Conservation (phyloP, 2,329 filamentous ascomycete species). For the Sporothrix schenckii region DNA sequence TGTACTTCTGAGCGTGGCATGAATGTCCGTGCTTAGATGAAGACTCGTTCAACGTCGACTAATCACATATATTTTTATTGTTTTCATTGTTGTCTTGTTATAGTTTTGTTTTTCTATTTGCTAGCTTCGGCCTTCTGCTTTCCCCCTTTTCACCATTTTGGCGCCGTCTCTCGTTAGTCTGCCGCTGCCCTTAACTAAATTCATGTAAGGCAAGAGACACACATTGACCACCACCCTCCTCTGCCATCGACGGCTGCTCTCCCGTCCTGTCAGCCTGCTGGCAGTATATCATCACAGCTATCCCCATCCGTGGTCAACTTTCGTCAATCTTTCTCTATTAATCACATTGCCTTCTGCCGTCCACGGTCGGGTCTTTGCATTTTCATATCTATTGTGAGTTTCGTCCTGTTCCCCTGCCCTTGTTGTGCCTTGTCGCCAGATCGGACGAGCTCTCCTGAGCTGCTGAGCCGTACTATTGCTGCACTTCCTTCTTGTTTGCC, state of each 20-base stretch:
- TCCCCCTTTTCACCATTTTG: slow-evolving; percentile 9
- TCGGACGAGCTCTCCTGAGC: not conserved
- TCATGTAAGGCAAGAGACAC: slow-evolving; percentile 19
- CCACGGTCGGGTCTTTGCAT: not conserved
- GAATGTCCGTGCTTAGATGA: not conserved
- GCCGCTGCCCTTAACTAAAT: slow-evolving; percentile 4
- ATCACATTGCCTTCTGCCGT: not conserved
- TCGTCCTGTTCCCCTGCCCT: not conserved
- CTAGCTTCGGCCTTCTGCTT: not conserved
- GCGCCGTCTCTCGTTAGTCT: slow-evolving; percentile 12
- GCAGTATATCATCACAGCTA: slow-evolving; percentile 31
- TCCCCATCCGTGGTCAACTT: not conserved
- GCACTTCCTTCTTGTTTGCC: not conserved
- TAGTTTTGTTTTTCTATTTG: not conserved
- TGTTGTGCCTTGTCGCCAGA: not conserved
- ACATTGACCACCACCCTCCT: slow-evolving; percentile 2
- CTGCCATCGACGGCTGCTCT: not conserved
- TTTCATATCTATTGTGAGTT: slow-evolving; percentile 13
- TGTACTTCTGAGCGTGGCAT: slow-evolving; percentile 8
- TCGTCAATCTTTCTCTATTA: not conserved
- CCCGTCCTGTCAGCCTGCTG: not conserved
- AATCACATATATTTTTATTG: not conserved
- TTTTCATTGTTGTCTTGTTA: not conserved
- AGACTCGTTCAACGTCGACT: not conserved
- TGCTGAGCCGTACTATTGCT: not conserved